These are phyloP conservation scores for Rhynchosporium graminicola DNA, from an alignment of 2,329 filamentous ascomycete genomes.

Conservation along the genomic window DNA sequence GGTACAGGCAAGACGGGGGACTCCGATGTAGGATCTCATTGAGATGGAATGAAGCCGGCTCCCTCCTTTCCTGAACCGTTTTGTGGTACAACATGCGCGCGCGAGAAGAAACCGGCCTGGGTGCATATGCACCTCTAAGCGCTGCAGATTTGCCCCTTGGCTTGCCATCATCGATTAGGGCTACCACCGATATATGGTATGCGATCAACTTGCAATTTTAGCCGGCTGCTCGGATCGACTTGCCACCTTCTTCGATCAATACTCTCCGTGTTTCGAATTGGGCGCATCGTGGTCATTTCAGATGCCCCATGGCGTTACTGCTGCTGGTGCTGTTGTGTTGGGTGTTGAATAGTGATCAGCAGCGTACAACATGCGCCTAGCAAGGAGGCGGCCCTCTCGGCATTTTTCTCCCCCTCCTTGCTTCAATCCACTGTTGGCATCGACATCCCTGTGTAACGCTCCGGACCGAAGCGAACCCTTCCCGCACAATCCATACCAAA, in stretches of 20 bases:
- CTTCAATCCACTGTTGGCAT: conserved; percentile 2
- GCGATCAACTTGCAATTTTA: conserved; percentile 8
- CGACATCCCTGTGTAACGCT: conserved; percentile 14
- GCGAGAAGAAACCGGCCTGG: conserved; percentile 13
- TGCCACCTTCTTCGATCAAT: conserved; percentile 3
- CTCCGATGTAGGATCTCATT: not conserved
- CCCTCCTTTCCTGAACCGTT: conserved; percentile 6
- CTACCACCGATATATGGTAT: not conserved
- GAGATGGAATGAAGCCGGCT: conserved; percentile 7
- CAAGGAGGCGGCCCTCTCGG: not conserved
- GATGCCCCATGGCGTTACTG: not conserved
- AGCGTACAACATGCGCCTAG: conserved; percentile 1
- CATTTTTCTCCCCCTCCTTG: not conserved
- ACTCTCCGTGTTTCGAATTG: conserved; percentile 2
- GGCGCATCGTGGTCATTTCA: conserved; percentile 2
- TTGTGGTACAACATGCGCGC: conserved; percentile 20
- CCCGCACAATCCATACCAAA: not conserved
- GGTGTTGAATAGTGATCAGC: not conserved
- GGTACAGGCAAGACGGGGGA: conserved; percentile 7
- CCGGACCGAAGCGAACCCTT: conserved; percentile 14
- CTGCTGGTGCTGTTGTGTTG: not conserved
- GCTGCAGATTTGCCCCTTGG: conserved; percentile 14
- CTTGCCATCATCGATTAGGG: not conserved
- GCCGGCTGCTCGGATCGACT: conserved; percentile 4
- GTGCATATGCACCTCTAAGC: conserved; percentile 27